These are phyloP conservation scores for Cichorium intybus DNA, from an alignment of 140 eudicot genomes.

Conservation along the genomic window DNA sequence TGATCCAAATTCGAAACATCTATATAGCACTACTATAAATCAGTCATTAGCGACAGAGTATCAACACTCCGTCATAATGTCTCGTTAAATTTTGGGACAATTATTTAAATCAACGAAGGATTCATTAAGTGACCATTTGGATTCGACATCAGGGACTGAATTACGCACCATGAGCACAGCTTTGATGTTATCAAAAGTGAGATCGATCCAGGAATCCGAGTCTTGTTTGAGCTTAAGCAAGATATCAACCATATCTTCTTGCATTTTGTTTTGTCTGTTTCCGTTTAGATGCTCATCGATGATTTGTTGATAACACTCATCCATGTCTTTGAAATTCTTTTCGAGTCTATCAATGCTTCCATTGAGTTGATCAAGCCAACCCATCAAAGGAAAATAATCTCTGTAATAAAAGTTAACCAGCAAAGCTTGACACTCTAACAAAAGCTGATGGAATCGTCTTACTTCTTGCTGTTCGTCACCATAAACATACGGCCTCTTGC, in stretches of 20 bases:
- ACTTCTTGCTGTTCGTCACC: slow-evolving; percentile 1
- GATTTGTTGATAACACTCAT: slow-evolving; percentile 20
- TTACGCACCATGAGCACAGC: slow-evolving; percentile 42
- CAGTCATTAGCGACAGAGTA: too few relatives aligned
- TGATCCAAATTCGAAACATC: not conserved
- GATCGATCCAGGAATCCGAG: slow-evolving; percentile 14
- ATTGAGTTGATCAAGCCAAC: slow-evolving; percentile 43
- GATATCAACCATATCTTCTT: slow-evolving; percentile 43
- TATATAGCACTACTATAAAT: too few relatives aligned
- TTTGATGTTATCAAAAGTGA: slow-evolving; percentile 44
- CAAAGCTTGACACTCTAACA: slow-evolving; percentile 17
- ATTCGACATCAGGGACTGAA: not conserved
- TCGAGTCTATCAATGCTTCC: slow-evolving; percentile 30
- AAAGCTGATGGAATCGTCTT: slow-evolving; percentile 14
- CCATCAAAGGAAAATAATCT: slow-evolving; percentile 43
- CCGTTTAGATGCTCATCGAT: slow-evolving; percentile 29
- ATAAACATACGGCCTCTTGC: slow-evolving; percentile 15
- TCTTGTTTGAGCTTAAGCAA: slow-evolving; percentile 30
- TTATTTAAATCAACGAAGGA: too few relatives aligned
- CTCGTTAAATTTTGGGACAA: too few relatives aligned
- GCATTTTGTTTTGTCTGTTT: not conserved
- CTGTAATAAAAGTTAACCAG: slow-evolving; percentile 19
- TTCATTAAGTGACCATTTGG: too few relatives aligned
- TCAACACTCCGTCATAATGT: too few relatives aligned
- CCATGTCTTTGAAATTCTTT: slow-evolving; percentile 29